A percentile compares a stretch with the other conserved stretches of the same genome.
Conservation (phyloP, 352 stramenopile genomes). For the Pythium monospermum region DNA sequence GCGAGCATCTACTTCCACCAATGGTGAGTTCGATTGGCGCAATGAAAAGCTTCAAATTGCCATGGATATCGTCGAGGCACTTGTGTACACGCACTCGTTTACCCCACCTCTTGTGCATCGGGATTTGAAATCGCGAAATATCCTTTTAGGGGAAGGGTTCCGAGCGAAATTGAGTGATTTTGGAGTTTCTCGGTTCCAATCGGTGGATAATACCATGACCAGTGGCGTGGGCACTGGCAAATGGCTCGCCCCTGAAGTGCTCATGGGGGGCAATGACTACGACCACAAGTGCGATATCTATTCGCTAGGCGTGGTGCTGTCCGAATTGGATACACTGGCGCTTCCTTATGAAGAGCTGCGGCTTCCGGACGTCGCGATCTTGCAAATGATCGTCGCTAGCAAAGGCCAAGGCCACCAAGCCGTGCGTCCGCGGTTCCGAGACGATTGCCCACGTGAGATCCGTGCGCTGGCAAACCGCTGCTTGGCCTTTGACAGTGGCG, state of each 20-base stretch:
- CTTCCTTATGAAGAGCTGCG: constrained; percentile 42
- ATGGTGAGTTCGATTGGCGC: constrained; percentile 2
- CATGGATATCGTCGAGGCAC: constrained; percentile 41
- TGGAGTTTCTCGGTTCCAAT: constrained; percentile 38
- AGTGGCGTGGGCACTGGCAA: constrained; percentile 35
- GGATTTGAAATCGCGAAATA: constrained; percentile 57
- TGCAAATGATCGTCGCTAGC: constrained; percentile 37
- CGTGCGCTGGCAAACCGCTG: constrained; percentile 28
- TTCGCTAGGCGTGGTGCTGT: constrained; percentile 50
- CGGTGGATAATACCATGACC: constrained; percentile 46
- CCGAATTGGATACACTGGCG: constrained; percentile 47
- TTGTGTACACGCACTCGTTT: constrained; percentile 62
- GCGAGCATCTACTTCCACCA: constrained; percentile 7
- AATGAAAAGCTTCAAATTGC: constrained; percentile 32
- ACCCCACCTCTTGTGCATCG: constrained; percentile 47
- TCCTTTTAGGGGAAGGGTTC: constrained; percentile 34
- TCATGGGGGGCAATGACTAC: constrained; percentile 39
- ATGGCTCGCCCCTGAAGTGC: constrained; percentile 59
- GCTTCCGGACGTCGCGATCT: constrained; percentile 40
- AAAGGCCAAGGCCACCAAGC: too few relatives aligned
- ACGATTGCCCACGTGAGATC: constrained; percentile 33
- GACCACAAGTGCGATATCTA: constrained; percentile 50
- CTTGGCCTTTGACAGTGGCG: constrained; percentile 23
- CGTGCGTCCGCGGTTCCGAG: constrained; percentile 28
- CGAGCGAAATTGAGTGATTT: constrained; percentile 65